A percentile compares a stretch with the other conserved stretches of the same genome.
phyloP scores from a whole-genome alignment of 2,329 filamentous ascomycete genomes.

The Neobulgaria alba region DNA sequence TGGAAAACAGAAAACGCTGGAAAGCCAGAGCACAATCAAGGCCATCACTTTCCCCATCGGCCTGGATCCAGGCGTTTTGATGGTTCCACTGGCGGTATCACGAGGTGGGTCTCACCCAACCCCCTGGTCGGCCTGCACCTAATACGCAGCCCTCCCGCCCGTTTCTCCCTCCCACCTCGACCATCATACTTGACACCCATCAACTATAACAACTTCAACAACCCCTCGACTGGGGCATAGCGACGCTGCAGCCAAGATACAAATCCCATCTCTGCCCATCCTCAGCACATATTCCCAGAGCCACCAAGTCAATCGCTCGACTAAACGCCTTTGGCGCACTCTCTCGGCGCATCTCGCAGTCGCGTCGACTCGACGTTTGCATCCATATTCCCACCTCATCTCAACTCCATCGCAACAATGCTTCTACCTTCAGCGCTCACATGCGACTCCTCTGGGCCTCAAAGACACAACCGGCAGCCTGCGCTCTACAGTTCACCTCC shows the following conservation, averaged over 20 bases:
- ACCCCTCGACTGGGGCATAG: too few relatives aligned
- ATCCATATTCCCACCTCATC: neutral
- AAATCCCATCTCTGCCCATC: neutral
- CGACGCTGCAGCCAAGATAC: neutral
- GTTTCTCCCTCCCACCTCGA: too few relatives aligned
- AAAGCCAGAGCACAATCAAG: too few relatives aligned
- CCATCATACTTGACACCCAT: too few relatives aligned
- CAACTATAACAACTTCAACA: too few relatives aligned
- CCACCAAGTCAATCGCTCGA: neutral
- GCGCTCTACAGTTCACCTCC: constrained; percentile 52
- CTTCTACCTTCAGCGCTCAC: constrained; percentile 49
- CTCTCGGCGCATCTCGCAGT: neutral
- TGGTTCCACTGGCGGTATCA: too few relatives aligned
- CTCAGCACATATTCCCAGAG: neutral
- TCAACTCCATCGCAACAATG: constrained; percentile 33
- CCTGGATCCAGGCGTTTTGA: too few relatives aligned
- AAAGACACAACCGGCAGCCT: constrained; percentile 29
- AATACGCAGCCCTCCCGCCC: too few relatives aligned
- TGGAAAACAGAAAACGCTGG: too few relatives aligned
- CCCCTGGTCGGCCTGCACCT: too few relatives aligned
- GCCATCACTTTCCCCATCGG: too few relatives aligned
- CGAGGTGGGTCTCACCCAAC: too few relatives aligned
- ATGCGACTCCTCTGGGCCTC: constrained; percentile 38
- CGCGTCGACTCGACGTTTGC: neutral
- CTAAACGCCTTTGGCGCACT: neutral